phyloP scores from a whole-genome alignment of 768 basidiomycete species.

The Amyloporia xantha region DNA sequence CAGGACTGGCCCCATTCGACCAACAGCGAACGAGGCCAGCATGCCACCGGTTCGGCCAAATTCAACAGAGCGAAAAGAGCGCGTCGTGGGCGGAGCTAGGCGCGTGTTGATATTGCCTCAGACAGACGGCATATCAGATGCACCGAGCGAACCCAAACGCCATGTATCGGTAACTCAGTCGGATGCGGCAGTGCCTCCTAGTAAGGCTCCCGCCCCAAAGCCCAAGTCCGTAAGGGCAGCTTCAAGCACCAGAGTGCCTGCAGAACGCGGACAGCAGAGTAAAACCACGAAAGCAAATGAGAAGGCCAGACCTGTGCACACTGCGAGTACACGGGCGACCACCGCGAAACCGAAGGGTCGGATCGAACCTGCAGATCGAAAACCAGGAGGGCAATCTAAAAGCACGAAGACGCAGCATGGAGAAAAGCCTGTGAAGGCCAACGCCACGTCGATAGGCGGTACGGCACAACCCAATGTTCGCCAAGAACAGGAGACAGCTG shows the following conservation, averaged over 20 bases:
- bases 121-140: neutral
- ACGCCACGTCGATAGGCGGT: neutral
- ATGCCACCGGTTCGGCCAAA: constrained; percentile 4
- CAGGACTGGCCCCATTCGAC: constrained; percentile 4
- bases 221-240: neutral
- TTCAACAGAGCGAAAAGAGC: constrained; percentile 8
- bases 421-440: neutral
- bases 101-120: constrained; percentile 14
- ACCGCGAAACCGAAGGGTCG: neutral
- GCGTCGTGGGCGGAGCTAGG: constrained; percentile 17
- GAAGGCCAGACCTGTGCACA: constrained; percentile 7
- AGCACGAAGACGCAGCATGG: neutral
- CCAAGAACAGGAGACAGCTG: neutral
- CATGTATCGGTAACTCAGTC: neutral
- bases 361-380: neutral
- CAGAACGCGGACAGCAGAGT: neutral
- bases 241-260: neutral
- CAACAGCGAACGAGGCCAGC: neutral
- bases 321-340: neutral
- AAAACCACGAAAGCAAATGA: constrained; percentile 10
- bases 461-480: neutral
- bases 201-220: neutral
- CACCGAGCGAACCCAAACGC: neutral
- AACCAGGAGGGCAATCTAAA: neutral
- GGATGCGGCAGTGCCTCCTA: neutral